These are phyloP conservation scores for Piloderma croceum DNA, from an alignment of 768 basidiomycete genomes.

Conservation along the genomic window DNA sequence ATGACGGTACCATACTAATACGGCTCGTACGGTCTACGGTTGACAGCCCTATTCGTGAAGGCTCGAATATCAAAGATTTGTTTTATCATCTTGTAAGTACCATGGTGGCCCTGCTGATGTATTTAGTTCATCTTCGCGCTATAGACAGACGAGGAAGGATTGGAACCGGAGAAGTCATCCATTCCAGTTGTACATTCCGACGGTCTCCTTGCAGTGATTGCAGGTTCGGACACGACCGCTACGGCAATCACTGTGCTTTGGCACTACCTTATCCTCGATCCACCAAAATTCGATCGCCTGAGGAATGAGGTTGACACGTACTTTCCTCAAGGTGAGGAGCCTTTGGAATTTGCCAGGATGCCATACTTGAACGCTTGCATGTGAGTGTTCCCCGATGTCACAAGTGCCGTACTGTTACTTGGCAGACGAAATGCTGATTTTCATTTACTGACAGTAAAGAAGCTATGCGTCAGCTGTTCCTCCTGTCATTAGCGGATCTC, in stretches of 20 bases:
- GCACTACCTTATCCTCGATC: slow-evolving; percentile 30
- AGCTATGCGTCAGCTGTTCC: slow-evolving; percentile 36
- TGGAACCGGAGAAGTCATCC: slow-evolving; percentile 28
- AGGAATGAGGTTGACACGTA: slow-evolving; percentile 29
- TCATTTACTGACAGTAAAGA: slow-evolving; percentile 28
- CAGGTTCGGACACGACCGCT: slow-evolving; percentile 39
- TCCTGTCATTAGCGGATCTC: slow-evolving; percentile 30
- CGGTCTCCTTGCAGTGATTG: slow-evolving; percentile 35
- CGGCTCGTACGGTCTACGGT: neutral
- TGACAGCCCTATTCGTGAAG: neutral
- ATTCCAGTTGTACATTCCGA: slow-evolving; percentile 31
- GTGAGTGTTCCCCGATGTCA: slow-evolving; percentile 16
- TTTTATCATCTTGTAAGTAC: slow-evolving; percentile 33
- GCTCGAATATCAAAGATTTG: neutral
- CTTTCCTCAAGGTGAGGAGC: neutral
- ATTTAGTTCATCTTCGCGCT: neutral
- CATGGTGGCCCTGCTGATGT: slow-evolving; percentile 15
- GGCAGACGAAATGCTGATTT: neutral
- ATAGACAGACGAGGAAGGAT: slow-evolving; percentile 36
- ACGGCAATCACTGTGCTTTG: slow-evolving; percentile 27
- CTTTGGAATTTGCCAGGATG: slow-evolving; percentile 24
- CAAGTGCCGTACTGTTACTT: neutral
- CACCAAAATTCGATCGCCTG: slow-evolving; percentile 22
- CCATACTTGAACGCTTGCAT: slow-evolving; percentile 31
- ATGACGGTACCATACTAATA: too few relatives aligned